Percentiles rank a stretch among this genome's conserved stretches.
phyloP scores from a whole-genome alignment of 1,284 basidiomycete genomes.

The Trametes polyzona region DNA sequence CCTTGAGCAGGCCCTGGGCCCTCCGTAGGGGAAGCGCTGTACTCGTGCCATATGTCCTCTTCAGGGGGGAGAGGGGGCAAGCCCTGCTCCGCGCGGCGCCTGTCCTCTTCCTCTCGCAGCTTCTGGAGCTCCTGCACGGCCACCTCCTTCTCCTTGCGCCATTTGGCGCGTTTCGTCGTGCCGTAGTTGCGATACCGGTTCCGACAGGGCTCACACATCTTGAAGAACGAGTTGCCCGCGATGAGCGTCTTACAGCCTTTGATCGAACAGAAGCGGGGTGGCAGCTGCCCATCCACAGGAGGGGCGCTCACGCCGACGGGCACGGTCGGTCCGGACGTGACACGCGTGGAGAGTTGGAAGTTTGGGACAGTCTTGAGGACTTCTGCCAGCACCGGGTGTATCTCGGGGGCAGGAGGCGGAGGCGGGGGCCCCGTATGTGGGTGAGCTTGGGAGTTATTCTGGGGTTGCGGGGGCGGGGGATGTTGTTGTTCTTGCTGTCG shows the following conservation, averaged over 20 bases:
- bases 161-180: slow-evolving; percentile 57
- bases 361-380: slow-evolving; percentile 20
- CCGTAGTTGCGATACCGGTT: slow-evolving; percentile 55
- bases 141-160: slow-evolving; percentile 50
- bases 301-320: slow-evolving; percentile 12
- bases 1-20: background rate
- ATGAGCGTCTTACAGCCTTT: slow-evolving; percentile 54
- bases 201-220: slow-evolving; percentile 59
- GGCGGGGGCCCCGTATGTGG: slow-evolving; percentile 3
- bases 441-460: background rate
- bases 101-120: slow-evolving; percentile 44
- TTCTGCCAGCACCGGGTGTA: slow-evolving; percentile 23
- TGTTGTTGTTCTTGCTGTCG: background rate
- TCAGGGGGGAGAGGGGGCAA: slow-evolving; percentile 29
- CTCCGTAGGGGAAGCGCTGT: background rate
- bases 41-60: slow-evolving; percentile 16
- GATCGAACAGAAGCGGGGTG: slow-evolving; percentile 51
- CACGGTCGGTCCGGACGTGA: slow-evolving; percentile 24
- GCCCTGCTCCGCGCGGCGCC: slow-evolving; percentile 40
- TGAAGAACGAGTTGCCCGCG: slow-evolving; percentile 48
- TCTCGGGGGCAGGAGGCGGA: slow-evolving; percentile 17
- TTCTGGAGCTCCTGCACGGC: slow-evolving; percentile 47
- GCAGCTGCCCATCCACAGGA: slow-evolving; percentile 22
- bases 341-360: slow-evolving; percentile 20
- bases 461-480: background rate